phyloP scores from a whole-genome alignment of 148 eudicot genomes.

The Silene latifolia region DNA sequence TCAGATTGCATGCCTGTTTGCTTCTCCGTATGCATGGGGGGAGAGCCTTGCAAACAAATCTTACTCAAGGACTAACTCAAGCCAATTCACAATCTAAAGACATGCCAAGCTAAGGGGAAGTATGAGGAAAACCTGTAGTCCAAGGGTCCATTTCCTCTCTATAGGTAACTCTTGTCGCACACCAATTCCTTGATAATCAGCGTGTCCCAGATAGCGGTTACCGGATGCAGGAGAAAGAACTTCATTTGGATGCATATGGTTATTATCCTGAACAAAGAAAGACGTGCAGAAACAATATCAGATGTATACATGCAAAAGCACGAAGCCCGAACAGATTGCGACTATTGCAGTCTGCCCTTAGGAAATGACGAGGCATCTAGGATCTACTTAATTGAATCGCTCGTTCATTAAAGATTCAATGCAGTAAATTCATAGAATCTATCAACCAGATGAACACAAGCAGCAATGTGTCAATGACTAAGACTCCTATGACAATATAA shows the following conservation, averaged over 20 bases:
- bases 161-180: conserved; percentile 54
- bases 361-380: neutral
- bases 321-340: neutral
- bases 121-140: conserved; percentile 66
- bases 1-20: neutral
- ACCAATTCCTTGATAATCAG: conserved; percentile 65
- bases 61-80: neutral
- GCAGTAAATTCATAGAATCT: neutral
- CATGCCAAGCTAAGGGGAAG: neutral
- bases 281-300: neutral
- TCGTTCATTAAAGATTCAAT: neutral
- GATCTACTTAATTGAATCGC: neutral
- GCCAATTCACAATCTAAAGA: neutral
- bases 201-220: conserved; percentile 51
- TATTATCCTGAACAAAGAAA: conserved; percentile 45
- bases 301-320: neutral
- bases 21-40: neutral
- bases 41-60: neutral
- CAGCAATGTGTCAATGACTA: neutral
- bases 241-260: conserved; percentile 52
- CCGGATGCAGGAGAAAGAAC: conserved; percentile 44
- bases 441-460: neutral
- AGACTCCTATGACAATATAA: neutral
- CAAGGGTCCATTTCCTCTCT: conserved; percentile 98
- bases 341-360: neutral